Evolutionary conservation across 2,329 filamentous ascomycete species (phyloP), one percentile per base, ranked within the genome.

Genomic region (Colletotrichum falcatum): DNA sequence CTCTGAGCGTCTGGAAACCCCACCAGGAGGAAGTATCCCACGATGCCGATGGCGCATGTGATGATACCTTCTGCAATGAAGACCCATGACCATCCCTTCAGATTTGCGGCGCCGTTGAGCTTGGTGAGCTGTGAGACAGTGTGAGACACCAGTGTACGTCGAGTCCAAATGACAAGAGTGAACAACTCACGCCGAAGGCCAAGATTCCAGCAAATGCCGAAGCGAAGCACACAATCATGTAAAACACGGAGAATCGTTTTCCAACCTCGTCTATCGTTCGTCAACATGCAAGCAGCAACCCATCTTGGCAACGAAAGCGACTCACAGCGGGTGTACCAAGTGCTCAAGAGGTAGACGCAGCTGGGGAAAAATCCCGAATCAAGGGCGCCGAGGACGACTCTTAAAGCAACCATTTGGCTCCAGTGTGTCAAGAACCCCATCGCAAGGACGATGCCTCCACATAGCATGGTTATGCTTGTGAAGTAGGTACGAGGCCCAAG

Each of bases 1-100:
- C 77, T 87, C 3, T 92, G 92, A 49, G 91, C 85, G 73, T 93
- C 91, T 0, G 93, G 93, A 76, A 93, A 95, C 75, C 95, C 92
- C 74, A 93, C 88, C 88, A 94, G 81, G 90, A 94, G 7, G 87
- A 91, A 1, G 83, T 79, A 9, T 90, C 72, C 1, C 90, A 49
- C 8, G 16, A 61, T n/a, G 7, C 66, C 66, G 4, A 66, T 44
- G 20, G 20, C 26, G 56, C 66, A 70, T 12, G 66, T 94, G 0
- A 88, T 83, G 1, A 94, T 79, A 2, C 92, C 92, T 79, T 92
- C 89, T 28, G 91, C 81, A 66, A 92, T 87, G 69, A 90, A 90
- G 65, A 90, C 88, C 88, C 86, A 90, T 2, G 84, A 84, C 87
- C 88, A 90, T 11, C 88, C 88, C 0, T 80, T 74, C 20, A 79